phyloP scores from a whole-genome alignment of 805 yeast genomes.

The Candida loeiensis region DNA sequence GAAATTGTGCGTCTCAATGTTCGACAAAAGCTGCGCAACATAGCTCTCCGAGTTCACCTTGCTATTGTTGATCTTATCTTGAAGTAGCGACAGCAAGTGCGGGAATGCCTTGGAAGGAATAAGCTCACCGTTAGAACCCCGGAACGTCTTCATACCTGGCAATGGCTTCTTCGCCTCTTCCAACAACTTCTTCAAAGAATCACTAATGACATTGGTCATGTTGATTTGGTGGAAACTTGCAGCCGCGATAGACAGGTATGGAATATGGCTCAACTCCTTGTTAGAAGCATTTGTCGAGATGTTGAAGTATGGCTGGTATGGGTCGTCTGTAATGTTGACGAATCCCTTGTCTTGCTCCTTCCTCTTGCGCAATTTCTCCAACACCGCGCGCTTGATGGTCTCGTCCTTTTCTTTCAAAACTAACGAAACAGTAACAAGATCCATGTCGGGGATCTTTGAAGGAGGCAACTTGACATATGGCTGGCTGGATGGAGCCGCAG shows the following conservation, averaged over 20 bases:
- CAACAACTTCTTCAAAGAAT: constrained; percentile 36
- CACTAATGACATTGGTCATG: constrained; percentile 51
- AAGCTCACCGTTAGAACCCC: constrained; percentile 50
- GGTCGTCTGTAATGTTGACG: constrained; percentile 84
- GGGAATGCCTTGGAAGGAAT: constrained; percentile 47
- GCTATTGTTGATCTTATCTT: constrained; percentile 24
- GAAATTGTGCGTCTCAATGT: constrained; percentile 37
- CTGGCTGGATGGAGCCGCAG: constrained; percentile 42
- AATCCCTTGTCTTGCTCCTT: constrained; percentile 69
- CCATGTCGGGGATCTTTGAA: constrained; percentile 90
- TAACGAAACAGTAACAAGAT: constrained; percentile 74
- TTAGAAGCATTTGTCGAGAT: constrained; percentile 50
- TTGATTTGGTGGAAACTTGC: constrained; percentile 64
- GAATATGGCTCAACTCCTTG: constrained; percentile 60
- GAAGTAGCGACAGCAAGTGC: constrained; percentile 40
- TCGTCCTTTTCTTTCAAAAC: constrained; percentile 71
- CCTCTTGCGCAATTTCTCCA: constrained; percentile 73
- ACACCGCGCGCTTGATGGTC: constrained; percentile 78
- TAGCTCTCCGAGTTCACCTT: constrained; percentile 27
- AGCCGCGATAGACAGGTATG: constrained; percentile 73
- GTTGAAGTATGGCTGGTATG: constrained; percentile 76
- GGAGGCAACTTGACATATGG: constrained; percentile 86
- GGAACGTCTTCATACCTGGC: constrained; percentile 43
- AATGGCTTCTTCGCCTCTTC: constrained; percentile 46
- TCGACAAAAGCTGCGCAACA: constrained; percentile 36